Evolutionary conservation across 2,329 filamentous ascomycete genomes (phyloP).

Genomic region (Neoscytalidium dimidiatum): DNA sequence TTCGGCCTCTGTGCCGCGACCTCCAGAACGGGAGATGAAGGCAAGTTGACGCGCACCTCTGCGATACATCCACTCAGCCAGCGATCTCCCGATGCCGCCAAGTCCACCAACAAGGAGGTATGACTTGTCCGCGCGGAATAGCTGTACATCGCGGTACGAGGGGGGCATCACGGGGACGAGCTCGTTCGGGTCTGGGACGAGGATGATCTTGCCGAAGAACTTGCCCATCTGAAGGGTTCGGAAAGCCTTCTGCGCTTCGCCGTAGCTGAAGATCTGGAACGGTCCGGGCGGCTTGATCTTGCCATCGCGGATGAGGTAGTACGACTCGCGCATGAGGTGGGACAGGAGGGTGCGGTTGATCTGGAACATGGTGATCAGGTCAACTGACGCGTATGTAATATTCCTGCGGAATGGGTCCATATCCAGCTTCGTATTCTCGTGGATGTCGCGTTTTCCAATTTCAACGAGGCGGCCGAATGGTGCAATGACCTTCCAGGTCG

Average conservation of each 20-base stretch:
- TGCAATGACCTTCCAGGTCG: constrained; percentile 49
- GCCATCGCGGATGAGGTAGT: not conserved
- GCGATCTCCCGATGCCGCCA: constrained; percentile 18
- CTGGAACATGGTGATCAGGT: not conserved
- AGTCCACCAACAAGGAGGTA: constrained; percentile 22
- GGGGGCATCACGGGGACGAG: not conserved
- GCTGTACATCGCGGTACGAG: not conserved
- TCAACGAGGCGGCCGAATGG: constrained; percentile 29
- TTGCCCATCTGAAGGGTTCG: constrained; percentile 23
- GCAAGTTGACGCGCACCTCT: constrained; percentile 14
- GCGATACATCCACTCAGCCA: constrained; percentile 16
- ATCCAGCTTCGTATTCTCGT: not conserved
- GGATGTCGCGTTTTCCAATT: constrained; percentile 25
- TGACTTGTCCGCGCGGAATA: not conserved
- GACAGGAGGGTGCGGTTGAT: not conserved
- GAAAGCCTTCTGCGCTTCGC: constrained; percentile 23
- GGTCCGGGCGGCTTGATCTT: not conserved
- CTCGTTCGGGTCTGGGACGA: constrained; percentile 21
- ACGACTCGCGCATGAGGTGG: not conserved
- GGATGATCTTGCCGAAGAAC: constrained; percentile 23
- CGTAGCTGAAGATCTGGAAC: constrained; percentile 7
- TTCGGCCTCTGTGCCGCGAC: not conserved
- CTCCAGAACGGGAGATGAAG: constrained; percentile 21
- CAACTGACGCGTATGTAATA: constrained; percentile 1
- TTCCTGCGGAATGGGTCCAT: constrained; percentile 17